Percentiles rank a stretch among this genome's conserved stretches.
phyloP scores from a whole-genome alignment of 805 yeast genomes.

The Komagataella phaffii region DNA sequence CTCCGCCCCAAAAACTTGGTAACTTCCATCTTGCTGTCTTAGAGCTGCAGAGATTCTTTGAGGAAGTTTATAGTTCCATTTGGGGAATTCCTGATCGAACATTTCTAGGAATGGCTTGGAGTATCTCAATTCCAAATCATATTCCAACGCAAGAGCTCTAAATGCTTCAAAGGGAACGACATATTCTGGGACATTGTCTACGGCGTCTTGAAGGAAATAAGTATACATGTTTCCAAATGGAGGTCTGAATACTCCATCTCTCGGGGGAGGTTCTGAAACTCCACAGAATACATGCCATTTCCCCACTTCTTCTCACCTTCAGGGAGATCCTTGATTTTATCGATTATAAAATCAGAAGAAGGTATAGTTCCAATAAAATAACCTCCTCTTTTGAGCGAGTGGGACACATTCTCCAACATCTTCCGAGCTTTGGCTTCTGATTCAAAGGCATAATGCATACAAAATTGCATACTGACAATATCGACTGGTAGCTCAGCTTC shows the following conservation, averaged over 20 bases:
- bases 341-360: slow-evolving; percentile 69
- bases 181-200: slow-evolving; percentile 92
- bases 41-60: slow-evolving; percentile 58
- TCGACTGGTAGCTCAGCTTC: slow-evolving; percentile 74
- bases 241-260: slow-evolving; percentile 54
- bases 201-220: slow-evolving; percentile 81
- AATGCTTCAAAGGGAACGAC: slow-evolving; percentile 90
- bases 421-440: slow-evolving; percentile 67
- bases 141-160: slow-evolving; percentile 73
- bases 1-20: slow-evolving; percentile 83
- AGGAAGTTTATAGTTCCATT: slow-evolving; percentile 41
- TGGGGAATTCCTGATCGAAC: slow-evolving; percentile 68
- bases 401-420: slow-evolving; percentile 61
- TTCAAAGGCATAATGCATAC: slow-evolving; percentile 91
- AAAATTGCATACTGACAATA: slow-evolving; percentile 80
- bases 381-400: slow-evolving; percentile 72
- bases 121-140: slow-evolving; percentile 57
- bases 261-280: slow-evolving; percentile 71
- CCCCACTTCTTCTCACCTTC: slow-evolving; percentile 63
- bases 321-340: slow-evolving; percentile 40
- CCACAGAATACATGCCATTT: slow-evolving; percentile 68
- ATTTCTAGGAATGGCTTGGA: slow-evolving; percentile 72
- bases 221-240: slow-evolving; percentile 79
- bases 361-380: slow-evolving; percentile 90
- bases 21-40: slow-evolving; percentile 62